phyloP scores from a whole-genome alignment of 345 rosid species.

The Heritiera littoralis region DNA sequence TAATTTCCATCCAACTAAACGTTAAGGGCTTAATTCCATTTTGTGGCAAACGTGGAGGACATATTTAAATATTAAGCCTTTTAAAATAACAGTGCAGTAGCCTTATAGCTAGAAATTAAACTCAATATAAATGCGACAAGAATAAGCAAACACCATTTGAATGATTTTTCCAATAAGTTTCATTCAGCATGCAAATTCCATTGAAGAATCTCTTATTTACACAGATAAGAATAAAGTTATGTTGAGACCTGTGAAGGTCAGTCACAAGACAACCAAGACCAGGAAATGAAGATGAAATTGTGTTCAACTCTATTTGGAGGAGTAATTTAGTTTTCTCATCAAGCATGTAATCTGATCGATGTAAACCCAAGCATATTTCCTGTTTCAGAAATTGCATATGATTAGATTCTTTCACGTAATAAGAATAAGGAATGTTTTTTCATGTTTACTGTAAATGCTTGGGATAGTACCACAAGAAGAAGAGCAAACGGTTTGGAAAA shows the following conservation, averaged over 20 bases:
- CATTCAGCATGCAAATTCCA: constrained; percentile 14
- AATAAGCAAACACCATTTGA: background rate
- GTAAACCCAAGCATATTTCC: constrained; percentile 94
- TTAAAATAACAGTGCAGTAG: background rate
- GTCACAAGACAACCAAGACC: constrained; percentile 79
- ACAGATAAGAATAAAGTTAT: background rate
- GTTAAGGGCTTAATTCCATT: no score
- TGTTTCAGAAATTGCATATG: constrained; percentile 29
- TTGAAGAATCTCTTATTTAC: background rate
- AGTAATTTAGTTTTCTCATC: constrained; percentile 87
- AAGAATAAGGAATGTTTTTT: background rate
- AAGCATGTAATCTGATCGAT: constrained; percentile 99
- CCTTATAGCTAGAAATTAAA: constrained; percentile 1
- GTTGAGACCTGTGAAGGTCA: constrained; percentile 75
- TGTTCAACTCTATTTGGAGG: constrained; percentile 93
- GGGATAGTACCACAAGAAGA: background rate
- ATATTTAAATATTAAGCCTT: background rate
- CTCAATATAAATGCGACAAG: background rate
- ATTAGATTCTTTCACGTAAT: constrained; percentile 21
- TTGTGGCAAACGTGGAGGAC: no score
- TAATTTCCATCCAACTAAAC: no score
- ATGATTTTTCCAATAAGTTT: background rate
- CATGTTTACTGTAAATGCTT: background rate
- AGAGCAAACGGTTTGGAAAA: background rate
- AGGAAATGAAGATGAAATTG: constrained; percentile 81